Base-by-base conservation (phyloP, 225 moss, liverwort and hornwort genomes). In the Climacium dendroides region DNA sequence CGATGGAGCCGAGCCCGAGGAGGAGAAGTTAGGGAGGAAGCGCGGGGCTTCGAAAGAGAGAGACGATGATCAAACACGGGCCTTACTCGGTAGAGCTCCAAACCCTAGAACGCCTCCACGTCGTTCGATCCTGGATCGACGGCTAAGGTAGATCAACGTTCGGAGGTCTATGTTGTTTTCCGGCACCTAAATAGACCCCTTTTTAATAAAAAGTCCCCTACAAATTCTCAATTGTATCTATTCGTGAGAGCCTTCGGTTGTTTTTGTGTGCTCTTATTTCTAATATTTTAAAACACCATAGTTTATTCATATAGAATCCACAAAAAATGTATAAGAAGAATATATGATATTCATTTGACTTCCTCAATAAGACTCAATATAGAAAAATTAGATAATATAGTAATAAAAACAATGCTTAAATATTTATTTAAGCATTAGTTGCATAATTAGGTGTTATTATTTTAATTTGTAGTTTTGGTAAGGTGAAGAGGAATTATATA, bases 391-490 rank as follows among this genome's bases (percentile, higher is more conserved):
- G 11, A 12, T 3, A 22, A 20, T 34, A 34, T 34, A 13, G 13
- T 52, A 13, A 30, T 19, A 48, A 32, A 6, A 74, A 12, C 0
- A 19, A 74, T 30, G 4, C 0, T 18, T 47, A 10, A 73, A 47
- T 73, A 3, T 4, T 48, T 72, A 16, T 72, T 47, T 0, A 2
- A n/a, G n/a, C n/a, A n/a, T n/a, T n/a, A n/a, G n/a, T n/a, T 0
- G 2, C 2, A 13, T 22, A 52, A 34, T 52, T 75, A 34, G 52
- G 22, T 23, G 1, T 22, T 52, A 14, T 5, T 14, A 52, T 4
- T 0, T 50, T 34, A 52, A 11, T 1, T 75, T 75, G 22, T 0
- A 34, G 0, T 35, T 52, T 75, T 0, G 8, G 0, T 34, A 35
- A 34, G 0, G 14, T 22, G 6, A 14, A 0, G 1, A 34, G 2